phyloP scores from a whole-genome alignment of 352 stramenopile genomes.

The Phytophthora cryptogea region DNA sequence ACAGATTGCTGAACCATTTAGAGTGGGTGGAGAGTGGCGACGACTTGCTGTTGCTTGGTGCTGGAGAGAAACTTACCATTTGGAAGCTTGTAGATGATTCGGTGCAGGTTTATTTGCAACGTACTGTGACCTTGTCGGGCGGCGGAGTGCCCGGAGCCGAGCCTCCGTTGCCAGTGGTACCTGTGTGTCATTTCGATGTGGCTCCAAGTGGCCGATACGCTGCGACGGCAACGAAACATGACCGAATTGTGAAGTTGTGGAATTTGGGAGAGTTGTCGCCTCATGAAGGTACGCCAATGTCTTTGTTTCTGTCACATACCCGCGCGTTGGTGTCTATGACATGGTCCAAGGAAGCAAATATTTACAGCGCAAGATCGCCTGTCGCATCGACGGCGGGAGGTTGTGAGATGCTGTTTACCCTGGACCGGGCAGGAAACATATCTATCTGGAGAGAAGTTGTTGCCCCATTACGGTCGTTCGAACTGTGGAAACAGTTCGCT shows the following conservation, averaged over 20 bases:
- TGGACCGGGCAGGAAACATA: slow-evolving; percentile 65
- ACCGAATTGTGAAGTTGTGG: slow-evolving; percentile 81
- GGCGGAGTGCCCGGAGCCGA: slow-evolving; percentile 14
- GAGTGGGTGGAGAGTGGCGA: slow-evolving; percentile 78
- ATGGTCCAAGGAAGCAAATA: slow-evolving; percentile 64
- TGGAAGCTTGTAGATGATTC: slow-evolving; percentile 87
- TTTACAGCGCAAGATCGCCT: slow-evolving; percentile 44
- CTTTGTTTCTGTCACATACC: slow-evolving; percentile 62
- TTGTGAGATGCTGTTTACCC: slow-evolving; percentile 77
- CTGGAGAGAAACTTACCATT: slow-evolving; percentile 71
- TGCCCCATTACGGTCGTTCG: slow-evolving; percentile 55
- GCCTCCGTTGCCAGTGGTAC: slow-evolving; percentile 15
- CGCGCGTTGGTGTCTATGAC: slow-evolving; percentile 56
- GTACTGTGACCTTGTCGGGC: slow-evolving; percentile 52
- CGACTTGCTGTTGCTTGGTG: slow-evolving; percentile 71
- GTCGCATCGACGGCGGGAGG: slow-evolving; percentile 21
- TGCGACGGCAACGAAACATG: slow-evolving; percentile 58
- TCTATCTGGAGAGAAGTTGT: slow-evolving; percentile 81
- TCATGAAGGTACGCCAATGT: slow-evolving; percentile 58
- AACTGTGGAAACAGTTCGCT: slow-evolving; percentile 68
- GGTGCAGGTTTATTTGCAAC: slow-evolving; percentile 78
- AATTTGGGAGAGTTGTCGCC: slow-evolving; percentile 51
- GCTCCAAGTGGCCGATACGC: slow-evolving; percentile 61
- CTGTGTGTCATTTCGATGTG: slow-evolving; percentile 66
- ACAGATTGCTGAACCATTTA: slow-evolving; percentile 61